Evolutionary conservation across 1,139 yeast species (phyloP), one percentile per base, ranked within the genome.

Genomic region (Sugiyamaella pinicola): DNA sequence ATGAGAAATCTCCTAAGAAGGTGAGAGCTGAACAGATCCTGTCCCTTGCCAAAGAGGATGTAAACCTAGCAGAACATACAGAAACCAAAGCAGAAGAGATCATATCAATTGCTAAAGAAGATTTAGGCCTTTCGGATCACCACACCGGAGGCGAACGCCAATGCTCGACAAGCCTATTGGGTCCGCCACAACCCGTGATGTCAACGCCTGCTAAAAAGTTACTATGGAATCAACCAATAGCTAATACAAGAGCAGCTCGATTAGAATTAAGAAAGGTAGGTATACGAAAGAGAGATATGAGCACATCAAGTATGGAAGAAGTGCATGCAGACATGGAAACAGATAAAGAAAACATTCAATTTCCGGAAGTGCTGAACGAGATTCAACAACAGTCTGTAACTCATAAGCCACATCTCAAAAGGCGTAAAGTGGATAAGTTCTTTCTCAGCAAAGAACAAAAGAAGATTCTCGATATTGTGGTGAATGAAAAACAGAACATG

Each of bases 381-480:
- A 18, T 24, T 19, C 45, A 17, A 17, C 4, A 28, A 4, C 47
- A 26, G 12, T 8, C 26, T 7, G 3, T 26, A 18, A 9, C 22
- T 4, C 26, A 15, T 18, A 9, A 18, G 6, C 45, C 35, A 10
- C 45, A 18, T n/a, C 40, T 24, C 2, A 28, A 18, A 34, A 38
- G 34, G 24, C 28, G 31, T 19, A 42, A 19, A 34, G 41, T 35
- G n/a, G 34, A 35, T 13, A 45, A 43, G 26, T 41, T 58, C 17
- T 67, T 74, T 5, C 69, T 85, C 10, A 80, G 86, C 55, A 77
- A 77, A 19, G 98, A 93, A 65, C 99, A 93, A 69, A 70, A 74
- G 47, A 69, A 74, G 28, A 89, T 93, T 7, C 73, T 88, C 10
- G 76, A 80, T n/a, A 70, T 85, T 44, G 93, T 89, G 4, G 68